Evolutionary conservation across 2,329 filamentous ascomycete species (phyloP).

Genomic region (Elsinoe fawcettii): DNA sequence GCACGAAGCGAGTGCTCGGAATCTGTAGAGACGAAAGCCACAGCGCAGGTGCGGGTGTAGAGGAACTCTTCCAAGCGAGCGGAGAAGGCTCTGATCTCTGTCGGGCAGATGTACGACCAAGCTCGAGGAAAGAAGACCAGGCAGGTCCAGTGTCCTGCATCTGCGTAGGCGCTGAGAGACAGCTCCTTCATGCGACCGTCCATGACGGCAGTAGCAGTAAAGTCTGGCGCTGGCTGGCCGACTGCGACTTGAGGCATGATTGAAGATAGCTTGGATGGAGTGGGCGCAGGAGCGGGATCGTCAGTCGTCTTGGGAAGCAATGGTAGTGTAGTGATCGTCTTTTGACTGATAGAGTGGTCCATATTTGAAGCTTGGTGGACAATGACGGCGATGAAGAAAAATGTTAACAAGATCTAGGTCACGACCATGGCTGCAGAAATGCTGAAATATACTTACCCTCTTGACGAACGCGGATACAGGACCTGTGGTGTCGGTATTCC

Average conservation of each 20-base stretch:
- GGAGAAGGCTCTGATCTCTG: constrained; percentile 59
- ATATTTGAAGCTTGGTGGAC: background rate
- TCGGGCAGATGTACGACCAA: constrained; percentile 61
- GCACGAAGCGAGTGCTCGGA: constrained; percentile 51
- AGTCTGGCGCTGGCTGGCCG: constrained; percentile 25
- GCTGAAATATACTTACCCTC: background rate
- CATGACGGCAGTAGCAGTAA: constrained; percentile 25
- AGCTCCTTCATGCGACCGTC: constrained; percentile 29
- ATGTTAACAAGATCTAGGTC: background rate
- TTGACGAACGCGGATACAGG: background rate
- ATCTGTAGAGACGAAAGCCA: constrained; percentile 56
- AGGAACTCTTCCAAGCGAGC: constrained; percentile 53
- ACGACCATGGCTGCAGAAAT: background rate
- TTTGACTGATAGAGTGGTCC: background rate
- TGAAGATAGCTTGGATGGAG: background rate
- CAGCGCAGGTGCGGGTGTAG: constrained; percentile 49
- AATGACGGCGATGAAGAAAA: background rate
- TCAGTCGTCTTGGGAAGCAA: background rate
- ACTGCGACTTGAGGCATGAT: constrained; percentile 20
- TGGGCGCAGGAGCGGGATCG: background rate
- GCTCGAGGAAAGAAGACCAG: constrained; percentile 61
- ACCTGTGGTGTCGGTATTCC: background rate
- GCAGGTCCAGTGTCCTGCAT: constrained; percentile 49
- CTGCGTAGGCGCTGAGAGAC: constrained; percentile 25
- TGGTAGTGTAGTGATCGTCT: background rate